Percentiles rank a stretch among this genome's conserved stretches.
These are phyloP conservation scores for Phytopythium boreale DNA, from an alignment of 352 stramenopile genomes.

Conservation along the genomic window DNA sequence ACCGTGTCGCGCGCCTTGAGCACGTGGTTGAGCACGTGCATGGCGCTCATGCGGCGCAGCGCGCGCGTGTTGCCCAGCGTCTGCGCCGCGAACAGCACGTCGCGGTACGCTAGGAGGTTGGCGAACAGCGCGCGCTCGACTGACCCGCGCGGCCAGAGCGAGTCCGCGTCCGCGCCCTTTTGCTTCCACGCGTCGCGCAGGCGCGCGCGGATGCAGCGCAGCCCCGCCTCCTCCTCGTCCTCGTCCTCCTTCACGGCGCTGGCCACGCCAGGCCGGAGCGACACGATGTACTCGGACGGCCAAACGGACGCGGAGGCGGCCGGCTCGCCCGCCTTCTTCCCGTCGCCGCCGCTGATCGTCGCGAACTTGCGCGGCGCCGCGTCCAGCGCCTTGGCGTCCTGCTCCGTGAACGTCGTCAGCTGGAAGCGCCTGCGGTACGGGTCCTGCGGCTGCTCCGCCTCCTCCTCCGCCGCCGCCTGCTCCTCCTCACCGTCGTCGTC, in stretches of 20 bases:
- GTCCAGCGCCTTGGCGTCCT: slow-evolving; percentile 41
- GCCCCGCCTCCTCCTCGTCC: slow-evolving; percentile 18
- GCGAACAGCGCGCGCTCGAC: slow-evolving; percentile 51
- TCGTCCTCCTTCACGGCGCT: slow-evolving; percentile 15
- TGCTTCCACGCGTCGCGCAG: slow-evolving; percentile 46
- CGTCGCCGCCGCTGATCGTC: slow-evolving; percentile 17
- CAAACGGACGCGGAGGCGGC: not conserved
- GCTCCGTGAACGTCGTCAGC: slow-evolving; percentile 41
- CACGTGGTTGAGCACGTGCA: slow-evolving; percentile 81
- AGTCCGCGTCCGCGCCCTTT: slow-evolving; percentile 29
- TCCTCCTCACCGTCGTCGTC: slow-evolving; percentile 17
- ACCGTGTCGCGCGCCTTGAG: slow-evolving; percentile 74
- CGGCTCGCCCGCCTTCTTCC: not conserved
- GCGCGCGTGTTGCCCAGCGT: slow-evolving; percentile 49
- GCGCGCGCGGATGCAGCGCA: slow-evolving; percentile 47
- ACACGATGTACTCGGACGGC: slow-evolving; percentile 40
- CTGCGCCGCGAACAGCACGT: slow-evolving; percentile 72
- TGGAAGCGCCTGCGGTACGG: slow-evolving; percentile 65
- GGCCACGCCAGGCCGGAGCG: slow-evolving; percentile 26
- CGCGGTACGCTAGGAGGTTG: slow-evolving; percentile 51
- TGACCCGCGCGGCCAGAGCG: slow-evolving; percentile 27
- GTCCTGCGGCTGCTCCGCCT: slow-evolving; percentile 40
- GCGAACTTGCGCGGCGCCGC: slow-evolving; percentile 34
- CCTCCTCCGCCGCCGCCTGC: slow-evolving; percentile 22
- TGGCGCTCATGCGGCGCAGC: slow-evolving; percentile 56